Evolutionary conservation across 768 basidiomycete genomes (phyloP).

Genomic region (Exidia glandulosa): DNA sequence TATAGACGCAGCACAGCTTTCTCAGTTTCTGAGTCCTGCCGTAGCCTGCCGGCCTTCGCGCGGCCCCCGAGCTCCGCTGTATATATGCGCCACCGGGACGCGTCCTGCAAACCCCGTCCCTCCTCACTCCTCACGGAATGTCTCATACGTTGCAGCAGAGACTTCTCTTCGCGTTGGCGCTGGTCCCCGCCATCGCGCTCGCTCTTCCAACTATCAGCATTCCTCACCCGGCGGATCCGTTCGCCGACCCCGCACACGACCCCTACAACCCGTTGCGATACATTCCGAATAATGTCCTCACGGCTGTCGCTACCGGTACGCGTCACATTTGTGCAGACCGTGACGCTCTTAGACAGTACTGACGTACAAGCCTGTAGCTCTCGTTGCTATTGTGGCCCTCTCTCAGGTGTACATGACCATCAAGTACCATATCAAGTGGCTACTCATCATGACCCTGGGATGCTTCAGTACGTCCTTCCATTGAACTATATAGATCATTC

Average conservation of each 20-base stretch:
- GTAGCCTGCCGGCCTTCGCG: too few relatives aligned
- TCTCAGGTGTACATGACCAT: constrained; percentile 31
- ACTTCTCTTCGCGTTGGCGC: too few relatives aligned
- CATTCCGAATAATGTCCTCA: constrained; percentile 42
- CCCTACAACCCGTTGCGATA: constrained; percentile 45
- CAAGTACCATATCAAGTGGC: constrained; percentile 41
- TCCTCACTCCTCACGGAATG: too few relatives aligned
- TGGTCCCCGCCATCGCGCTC: neutral
- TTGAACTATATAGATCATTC: neutral
- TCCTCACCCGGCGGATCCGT: neutral
- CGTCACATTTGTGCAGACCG: neutral
- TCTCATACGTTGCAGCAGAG: too few relatives aligned
- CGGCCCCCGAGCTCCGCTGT: too few relatives aligned
- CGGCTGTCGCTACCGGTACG: constrained; percentile 34
- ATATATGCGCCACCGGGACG: too few relatives aligned
- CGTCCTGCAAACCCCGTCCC: too few relatives aligned
- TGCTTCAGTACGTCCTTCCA: constrained; percentile 34
- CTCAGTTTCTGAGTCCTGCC: too few relatives aligned
- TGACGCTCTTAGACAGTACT: neutral
- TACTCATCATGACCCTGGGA: constrained; percentile 52
- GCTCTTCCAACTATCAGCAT: neutral
- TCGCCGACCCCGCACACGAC: constrained; percentile 37
- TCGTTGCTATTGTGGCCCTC: constrained; percentile 32
- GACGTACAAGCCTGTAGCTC: constrained; percentile 13
- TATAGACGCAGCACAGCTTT: too few relatives aligned